Conservation (phyloP, 768 basidiomycete genomes). For the Kwoniella botswanensis region DNA sequence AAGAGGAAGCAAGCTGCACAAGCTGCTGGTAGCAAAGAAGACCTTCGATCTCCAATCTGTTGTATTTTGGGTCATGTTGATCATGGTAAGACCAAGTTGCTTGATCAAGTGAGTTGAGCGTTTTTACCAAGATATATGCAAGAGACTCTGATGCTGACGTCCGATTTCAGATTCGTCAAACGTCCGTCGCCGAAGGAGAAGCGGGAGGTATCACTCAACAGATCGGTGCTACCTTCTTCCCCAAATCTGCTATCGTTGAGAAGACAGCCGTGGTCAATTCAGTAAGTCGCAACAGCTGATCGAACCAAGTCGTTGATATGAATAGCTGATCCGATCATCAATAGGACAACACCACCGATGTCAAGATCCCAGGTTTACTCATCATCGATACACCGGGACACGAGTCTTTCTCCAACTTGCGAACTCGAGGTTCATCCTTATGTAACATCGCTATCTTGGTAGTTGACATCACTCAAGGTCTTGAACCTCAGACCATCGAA, state of each 20-base stretch:
- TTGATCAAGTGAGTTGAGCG: constrained; percentile 77
- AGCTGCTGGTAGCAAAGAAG: constrained; percentile 82
- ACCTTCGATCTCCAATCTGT: constrained; percentile 94
- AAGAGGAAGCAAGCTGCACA: constrained; percentile 83
- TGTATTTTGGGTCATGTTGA: constrained; percentile 99
- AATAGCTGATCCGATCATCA: too few relatives aligned
- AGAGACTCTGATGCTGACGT: background rate
- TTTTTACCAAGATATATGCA: background rate
- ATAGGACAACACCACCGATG: constrained; percentile 80
- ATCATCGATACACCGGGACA: constrained; percentile 98
- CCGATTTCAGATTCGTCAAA: constrained; percentile 85
- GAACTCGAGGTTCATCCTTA: constrained; percentile 90
- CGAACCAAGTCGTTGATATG: too few relatives aligned
- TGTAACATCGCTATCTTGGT: constrained; percentile 99
- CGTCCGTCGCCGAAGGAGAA: constrained; percentile 98
- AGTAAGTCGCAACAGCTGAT: constrained; percentile 58
- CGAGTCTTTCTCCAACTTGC: constrained; percentile 97
- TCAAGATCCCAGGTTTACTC: constrained; percentile 94
- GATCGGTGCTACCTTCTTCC: constrained; percentile 99
- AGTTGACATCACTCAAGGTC: constrained; percentile 98
- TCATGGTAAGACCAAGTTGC: constrained; percentile 95
- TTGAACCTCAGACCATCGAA: constrained; percentile 97
- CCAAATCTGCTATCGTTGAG: constrained; percentile 86
- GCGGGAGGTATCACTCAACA: constrained; percentile 99
- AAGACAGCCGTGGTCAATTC: constrained; percentile 95